These are phyloP conservation scores for Xylaria sp. DNA, from an alignment of 2,329 filamentous ascomycete species.

Conservation along the genomic window DNA sequence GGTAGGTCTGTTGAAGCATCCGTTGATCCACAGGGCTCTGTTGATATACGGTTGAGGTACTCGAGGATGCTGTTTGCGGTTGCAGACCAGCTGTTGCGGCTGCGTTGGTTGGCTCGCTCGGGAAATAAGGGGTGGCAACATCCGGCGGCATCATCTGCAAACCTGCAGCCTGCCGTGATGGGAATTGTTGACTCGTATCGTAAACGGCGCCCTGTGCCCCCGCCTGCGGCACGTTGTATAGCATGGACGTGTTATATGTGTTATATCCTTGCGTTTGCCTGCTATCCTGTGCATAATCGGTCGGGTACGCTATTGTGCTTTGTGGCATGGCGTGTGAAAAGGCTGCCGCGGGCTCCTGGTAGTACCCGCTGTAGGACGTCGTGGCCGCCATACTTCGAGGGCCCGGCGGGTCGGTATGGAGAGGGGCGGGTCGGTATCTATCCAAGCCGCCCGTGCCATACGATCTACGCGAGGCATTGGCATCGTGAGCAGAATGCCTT, in stretches of 20 bases:
- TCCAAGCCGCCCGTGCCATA: constrained; percentile 62
- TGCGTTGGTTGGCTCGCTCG: constrained; percentile 71
- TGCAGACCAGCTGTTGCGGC: constrained; percentile 67
- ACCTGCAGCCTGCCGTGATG: constrained; percentile 78
- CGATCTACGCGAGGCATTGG: constrained; percentile 60
- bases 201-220: constrained; percentile 74
- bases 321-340: constrained; percentile 69
- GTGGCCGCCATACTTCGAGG: constrained; percentile 65
- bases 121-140: constrained; percentile 81
- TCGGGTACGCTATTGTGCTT: constrained; percentile 63
- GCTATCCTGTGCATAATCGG: constrained; percentile 73
- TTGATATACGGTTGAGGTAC: constrained; percentile 72
- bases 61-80: constrained; percentile 59
- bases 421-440: constrained; percentile 61
- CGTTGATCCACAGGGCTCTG: constrained; percentile 67
- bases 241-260: constrained; percentile 74
- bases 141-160: constrained; percentile 77
- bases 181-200: constrained; percentile 80
- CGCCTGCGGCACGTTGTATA: constrained; percentile 81
- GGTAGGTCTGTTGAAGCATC: constrained; percentile 67
- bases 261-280: constrained; percentile 66
- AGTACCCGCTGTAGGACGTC: constrained; percentile 69
- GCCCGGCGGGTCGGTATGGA: constrained; percentile 62
- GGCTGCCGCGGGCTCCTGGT: constrained; percentile 63
- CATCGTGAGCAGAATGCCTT: constrained; percentile 64